These are phyloP conservation scores for Lactarius tabidus DNA, from an alignment of 768 basidiomycete genomes.

Conservation along the genomic window DNA sequence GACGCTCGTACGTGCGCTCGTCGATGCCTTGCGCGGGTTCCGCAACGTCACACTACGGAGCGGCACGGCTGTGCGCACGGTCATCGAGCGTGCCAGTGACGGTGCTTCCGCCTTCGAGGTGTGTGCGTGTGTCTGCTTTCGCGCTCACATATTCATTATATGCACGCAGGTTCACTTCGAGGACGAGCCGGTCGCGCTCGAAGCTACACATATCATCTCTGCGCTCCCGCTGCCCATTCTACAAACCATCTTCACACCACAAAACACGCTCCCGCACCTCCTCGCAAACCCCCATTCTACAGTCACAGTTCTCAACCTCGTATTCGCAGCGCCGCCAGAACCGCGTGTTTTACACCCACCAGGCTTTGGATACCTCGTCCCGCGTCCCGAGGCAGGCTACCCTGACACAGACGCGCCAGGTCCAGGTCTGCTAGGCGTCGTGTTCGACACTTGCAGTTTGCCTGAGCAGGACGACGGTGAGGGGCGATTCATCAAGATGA, in stretches of 20 bases:
- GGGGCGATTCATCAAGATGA: constrained; percentile 63
- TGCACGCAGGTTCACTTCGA: background rate
- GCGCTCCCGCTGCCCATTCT: constrained; percentile 64
- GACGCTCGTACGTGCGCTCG: constrained; percentile 57
- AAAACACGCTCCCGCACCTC: constrained; percentile 54
- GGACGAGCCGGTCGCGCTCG: constrained; percentile 32
- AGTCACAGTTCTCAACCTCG: constrained; percentile 84
- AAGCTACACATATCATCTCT: constrained; percentile 69
- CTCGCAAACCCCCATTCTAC: constrained; percentile 67
- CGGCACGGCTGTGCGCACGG: constrained; percentile 38
- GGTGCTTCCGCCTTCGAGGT: constrained; percentile 41
- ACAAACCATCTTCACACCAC: constrained; percentile 36
- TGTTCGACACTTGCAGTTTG: constrained; percentile 85
- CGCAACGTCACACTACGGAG: constrained; percentile 57
- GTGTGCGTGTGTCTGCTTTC: too few relatives aligned
- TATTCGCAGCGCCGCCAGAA: constrained; percentile 55
- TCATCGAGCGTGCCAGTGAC: constrained; percentile 33
- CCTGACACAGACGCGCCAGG: constrained; percentile 28
- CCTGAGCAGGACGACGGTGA: constrained; percentile 48
- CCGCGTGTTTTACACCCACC: constrained; percentile 58
- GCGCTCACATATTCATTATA: too few relatives aligned
- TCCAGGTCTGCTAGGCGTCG: constrained; percentile 77
- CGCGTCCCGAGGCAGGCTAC: constrained; percentile 63
- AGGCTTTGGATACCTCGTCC: constrained; percentile 94
- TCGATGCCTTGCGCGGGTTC: constrained; percentile 39